A percentile compares a stretch with the other conserved stretches of the same genome.
Evolutionary conservation across 208 protist genomes (phyloP).

Genomic region (Trypanosoma melophagium): DNA sequence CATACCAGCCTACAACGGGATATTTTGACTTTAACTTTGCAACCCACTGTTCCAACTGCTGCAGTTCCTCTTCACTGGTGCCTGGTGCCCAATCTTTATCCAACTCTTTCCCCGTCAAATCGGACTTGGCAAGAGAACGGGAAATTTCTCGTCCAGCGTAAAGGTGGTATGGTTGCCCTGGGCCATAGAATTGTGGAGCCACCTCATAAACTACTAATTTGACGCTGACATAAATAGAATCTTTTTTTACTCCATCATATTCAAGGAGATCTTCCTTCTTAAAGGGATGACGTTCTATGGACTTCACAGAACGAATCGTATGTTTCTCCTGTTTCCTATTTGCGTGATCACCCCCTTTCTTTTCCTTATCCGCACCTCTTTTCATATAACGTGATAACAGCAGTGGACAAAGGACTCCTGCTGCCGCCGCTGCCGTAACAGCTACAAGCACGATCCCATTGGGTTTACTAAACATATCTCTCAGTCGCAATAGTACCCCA

Average conservation of each 20-base stretch:
- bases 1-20: slow-evolving; percentile 81
- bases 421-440: no score
- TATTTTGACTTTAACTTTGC: slow-evolving; percentile 79
- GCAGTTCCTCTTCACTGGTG: slow-evolving; percentile 68
- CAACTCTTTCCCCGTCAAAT: slow-evolving; percentile 53
- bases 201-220: slow-evolving; percentile 87
- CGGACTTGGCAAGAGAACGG: slow-evolving; percentile 58
- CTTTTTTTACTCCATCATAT: slow-evolving; percentile 66
- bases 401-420: no score
- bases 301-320: slow-evolving; percentile 24
- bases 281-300: slow-evolving; percentile 38
- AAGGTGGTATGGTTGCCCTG: slow-evolving; percentile 70
- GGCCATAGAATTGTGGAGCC: slow-evolving; percentile 82
- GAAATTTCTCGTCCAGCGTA: slow-evolving; percentile 81
- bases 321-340: background rate
- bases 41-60: slow-evolving; percentile 67
- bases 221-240: slow-evolving; percentile 70
- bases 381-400: background rate
- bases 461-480: no score
- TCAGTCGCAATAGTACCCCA: no score
- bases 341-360: no score
- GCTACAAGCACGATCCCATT: no score
- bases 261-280: slow-evolving; percentile 62
- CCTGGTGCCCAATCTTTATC: slow-evolving; percentile 74
- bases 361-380: background rate